A percentile compares a stretch with the other conserved stretches of the same genome.
Evolutionary conservation across 129 eudicot species (phyloP).

Genomic region (Heracleum sosnowskyi): DNA sequence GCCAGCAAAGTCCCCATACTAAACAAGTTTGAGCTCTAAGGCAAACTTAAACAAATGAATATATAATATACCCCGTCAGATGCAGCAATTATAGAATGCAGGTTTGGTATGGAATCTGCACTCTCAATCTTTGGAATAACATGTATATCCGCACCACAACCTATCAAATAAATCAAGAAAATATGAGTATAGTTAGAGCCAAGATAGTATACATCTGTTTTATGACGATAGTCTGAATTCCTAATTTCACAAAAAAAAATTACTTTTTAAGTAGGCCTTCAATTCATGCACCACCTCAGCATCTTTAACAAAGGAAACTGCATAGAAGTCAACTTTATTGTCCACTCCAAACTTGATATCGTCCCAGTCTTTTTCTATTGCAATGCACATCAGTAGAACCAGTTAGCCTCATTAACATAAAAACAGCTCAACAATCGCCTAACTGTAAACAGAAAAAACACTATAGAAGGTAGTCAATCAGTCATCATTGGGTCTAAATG

Average conservation of each 20-base stretch:
- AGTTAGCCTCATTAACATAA: slow-evolving; percentile 11
- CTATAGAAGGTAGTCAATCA: too few species aligned
- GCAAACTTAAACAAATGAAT: background rate
- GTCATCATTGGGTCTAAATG: background rate
- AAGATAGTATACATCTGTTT: background rate
- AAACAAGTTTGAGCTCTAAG: slow-evolving; percentile 1
- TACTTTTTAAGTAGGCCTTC: slow-evolving; percentile 90
- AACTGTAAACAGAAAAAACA: background rate
- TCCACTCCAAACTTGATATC: slow-evolving; percentile 99
- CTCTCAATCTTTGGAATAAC: slow-evolving; percentile 95
- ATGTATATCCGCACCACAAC: slow-evolving; percentile 90
- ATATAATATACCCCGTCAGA: slow-evolving; percentile 74
- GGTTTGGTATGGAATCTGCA: slow-evolving; percentile 93
- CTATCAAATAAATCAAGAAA: slow-evolving; percentile 26
- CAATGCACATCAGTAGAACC: slow-evolving; percentile 10
- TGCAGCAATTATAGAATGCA: slow-evolving; percentile 88
- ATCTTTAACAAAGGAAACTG: slow-evolving; percentile 98
- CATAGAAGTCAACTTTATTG: slow-evolving; percentile 94
- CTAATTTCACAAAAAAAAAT: slow-evolving; percentile 7
- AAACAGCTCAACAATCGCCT: background rate
- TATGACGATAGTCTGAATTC: background rate
- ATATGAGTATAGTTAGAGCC: background rate
- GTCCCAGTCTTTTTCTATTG: slow-evolving; percentile 96
- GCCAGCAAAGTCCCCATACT: background rate
- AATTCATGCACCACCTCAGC: slow-evolving; percentile 95